Evolutionary conservation across 805 yeast genomes (phyloP), one percentile per base, ranked within the genome.

Genomic region (Jamesozyma spencerorum): DNA sequence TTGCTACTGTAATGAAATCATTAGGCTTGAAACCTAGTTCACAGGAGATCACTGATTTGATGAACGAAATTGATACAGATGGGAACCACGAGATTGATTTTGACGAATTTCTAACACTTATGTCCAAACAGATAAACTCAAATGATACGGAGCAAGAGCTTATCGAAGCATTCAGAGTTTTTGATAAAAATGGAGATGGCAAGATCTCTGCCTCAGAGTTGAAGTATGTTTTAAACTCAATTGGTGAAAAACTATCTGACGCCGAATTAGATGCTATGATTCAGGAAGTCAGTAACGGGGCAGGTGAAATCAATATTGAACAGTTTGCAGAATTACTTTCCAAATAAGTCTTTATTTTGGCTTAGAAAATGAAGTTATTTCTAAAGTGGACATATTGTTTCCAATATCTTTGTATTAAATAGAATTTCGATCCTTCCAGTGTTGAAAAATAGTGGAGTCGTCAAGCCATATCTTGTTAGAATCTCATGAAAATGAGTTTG

Each of bases 1-100:
- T 90, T 51, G 96, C 97, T 46, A 85, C 95, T 3, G 98, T 92
- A 41, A 90, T 90, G 97, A 81, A 97, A 68, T 85, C 96, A n/a
- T 72, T 90, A 58, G 98, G 97, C 35, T 92, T 87, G 65, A 85
- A 86, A 55, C 98, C 98, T 18, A 79, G 92, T 32, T 97, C 90
- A 62, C 77, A 85, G 49, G 97, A 90, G 64, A 80, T 90, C 54
- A 81, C 87, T 37, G 98, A 90, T 62, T 79, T 90, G 82, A 85
- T 90, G 71, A 90, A 90, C 63, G 97, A 92, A 68, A 94, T 90
- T 38, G 98, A 90, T 64, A 80, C 81, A 47, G 92, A 92, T 68
- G 88, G 88, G 51, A 94, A 92, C 66, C 95, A 96, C 31, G 72
- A 77, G 54, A 82, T 83, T 51, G 92, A 83, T 57, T 83, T 83